Conservation (phyloP, 2,329 filamentous ascomycete species). For the Arthrobotrys musiformis region DNA sequence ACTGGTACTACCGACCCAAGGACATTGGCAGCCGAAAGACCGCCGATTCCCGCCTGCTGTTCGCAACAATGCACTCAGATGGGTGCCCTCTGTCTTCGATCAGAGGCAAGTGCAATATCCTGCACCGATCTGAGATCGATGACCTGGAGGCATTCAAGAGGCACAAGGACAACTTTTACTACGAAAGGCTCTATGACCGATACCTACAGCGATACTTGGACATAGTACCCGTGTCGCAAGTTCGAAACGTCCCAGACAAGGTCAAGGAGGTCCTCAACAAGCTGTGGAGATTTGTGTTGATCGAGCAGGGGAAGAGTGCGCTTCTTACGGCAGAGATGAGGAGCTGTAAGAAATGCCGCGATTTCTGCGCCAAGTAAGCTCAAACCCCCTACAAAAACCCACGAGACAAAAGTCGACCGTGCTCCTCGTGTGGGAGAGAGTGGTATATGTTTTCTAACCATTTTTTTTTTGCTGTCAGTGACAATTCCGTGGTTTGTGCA, state of each 20-base stretch:
- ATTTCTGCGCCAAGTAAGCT: conserved; percentile 87
- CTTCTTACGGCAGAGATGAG: conserved; percentile 96
- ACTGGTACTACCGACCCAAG: conserved; percentile 97
- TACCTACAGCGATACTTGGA: conserved; percentile 99
- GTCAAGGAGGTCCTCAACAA: conserved; percentile 97
- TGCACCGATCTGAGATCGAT: conserved; percentile 85
- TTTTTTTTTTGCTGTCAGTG: conserved; percentile 32
- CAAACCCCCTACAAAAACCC: conserved; percentile 56
- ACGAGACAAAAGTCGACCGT: neutral
- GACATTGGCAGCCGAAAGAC: conserved; percentile 88
- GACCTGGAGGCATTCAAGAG: conserved; percentile 86
- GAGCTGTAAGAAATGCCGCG: conserved; percentile 89
- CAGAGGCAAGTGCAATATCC: conserved; percentile 91
- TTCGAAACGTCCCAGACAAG: conserved; percentile 94
- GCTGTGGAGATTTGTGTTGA: conserved; percentile 94
- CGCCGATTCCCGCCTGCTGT: conserved; percentile 88
- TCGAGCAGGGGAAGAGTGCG: conserved; percentile 92
- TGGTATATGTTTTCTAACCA: neutral
- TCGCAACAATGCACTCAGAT: conserved; percentile 98
- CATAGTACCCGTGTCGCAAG: conserved; percentile 87
- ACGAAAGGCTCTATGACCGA: conserved; percentile 95
- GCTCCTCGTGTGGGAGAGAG: neutral
- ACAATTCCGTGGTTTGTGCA: conserved; percentile 52
- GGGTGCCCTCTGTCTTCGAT: conserved; percentile 90
- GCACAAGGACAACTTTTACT: conserved; percentile 90